These are phyloP conservation scores for Gracilaria domingensis DNA, from an alignment of 23 red algal species.

Conservation along the genomic window DNA sequence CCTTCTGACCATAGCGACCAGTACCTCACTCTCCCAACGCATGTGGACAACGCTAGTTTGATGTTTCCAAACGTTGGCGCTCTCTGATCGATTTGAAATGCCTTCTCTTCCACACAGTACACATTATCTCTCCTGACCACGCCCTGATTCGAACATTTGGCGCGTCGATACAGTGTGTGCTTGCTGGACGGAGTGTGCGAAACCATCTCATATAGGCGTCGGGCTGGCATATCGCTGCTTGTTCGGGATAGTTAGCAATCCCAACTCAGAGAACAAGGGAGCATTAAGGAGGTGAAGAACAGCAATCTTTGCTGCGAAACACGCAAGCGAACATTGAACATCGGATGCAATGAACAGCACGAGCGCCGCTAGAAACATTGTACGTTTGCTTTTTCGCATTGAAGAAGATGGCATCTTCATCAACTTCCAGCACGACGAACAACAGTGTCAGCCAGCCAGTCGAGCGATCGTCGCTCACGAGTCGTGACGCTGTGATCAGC, in stretches of 20 bases:
- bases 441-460: too few species aligned
- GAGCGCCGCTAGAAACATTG: not conserved
- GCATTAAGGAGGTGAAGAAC: slow-evolving; percentile 69
- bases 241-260: slow-evolving; percentile 58
- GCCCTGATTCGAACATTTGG: not conserved
- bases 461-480: too few species aligned
- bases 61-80: slow-evolving; percentile 85
- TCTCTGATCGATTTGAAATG: slow-evolving; percentile 64
- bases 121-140: not conserved
- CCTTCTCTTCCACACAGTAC: slow-evolving; percentile 3
- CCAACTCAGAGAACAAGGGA: slow-evolving; percentile 56
- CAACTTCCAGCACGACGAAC: too few species aligned
- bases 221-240: slow-evolving; percentile 82
- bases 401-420: too few species aligned
- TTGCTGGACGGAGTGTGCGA: slow-evolving; percentile 64
- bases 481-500: too few species aligned
- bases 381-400: not conserved
- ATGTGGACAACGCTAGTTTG: slow-evolving; percentile 70
- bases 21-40: slow-evolving; percentile 64
- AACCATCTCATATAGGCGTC: slow-evolving; percentile 75
- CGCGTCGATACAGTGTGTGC: slow-evolving; percentile 50
- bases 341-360: not conserved
- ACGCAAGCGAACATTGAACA: too few species aligned
- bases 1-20: slow-evolving; percentile 89
- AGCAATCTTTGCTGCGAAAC: slow-evolving; percentile 15